phyloP scores from a whole-genome alignment of 75 land plant genomes.

The Picea sitchensis region DNA sequence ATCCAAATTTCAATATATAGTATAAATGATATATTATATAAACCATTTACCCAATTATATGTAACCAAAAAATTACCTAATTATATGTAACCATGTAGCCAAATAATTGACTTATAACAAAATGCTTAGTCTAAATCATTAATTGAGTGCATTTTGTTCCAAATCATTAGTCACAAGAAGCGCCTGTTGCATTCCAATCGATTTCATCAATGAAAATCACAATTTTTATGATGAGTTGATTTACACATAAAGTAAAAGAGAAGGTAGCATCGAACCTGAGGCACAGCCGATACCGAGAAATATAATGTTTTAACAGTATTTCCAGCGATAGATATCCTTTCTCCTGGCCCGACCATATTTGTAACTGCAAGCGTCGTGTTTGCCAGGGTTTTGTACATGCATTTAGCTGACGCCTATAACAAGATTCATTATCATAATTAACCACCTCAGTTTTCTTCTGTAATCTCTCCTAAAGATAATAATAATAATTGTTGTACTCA shows the following conservation, averaged over 20 bases:
- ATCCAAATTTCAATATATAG: too few relatives aligned
- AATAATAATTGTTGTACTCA: background rate
- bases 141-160: too few relatives aligned
- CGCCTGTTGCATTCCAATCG: background rate
- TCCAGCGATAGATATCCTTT: conserved; percentile 49
- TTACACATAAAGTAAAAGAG: too few relatives aligned
- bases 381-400: conserved; percentile 23
- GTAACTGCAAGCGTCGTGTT: conserved; percentile 65
- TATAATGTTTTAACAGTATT: background rate
- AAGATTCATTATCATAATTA: background rate
- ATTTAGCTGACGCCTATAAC: conserved; percentile 38
- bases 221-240: background rate
- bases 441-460: background rate
- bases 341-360: conserved; percentile 63
- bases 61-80: too few relatives aligned
- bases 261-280: background rate
- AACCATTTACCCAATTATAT: too few relatives aligned
- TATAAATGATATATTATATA: too few relatives aligned
- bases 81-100: too few relatives aligned
- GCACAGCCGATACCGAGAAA: background rate
- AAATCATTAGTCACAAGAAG: background rate
- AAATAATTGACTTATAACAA: too few relatives aligned
- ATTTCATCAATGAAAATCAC: background rate
- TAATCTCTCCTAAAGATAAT: background rate
- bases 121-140: too few relatives aligned